A percentile compares a stretch with the other conserved stretches of the same genome.
Conservation (phyloP, 2,329 filamentous ascomycete species). For the Diaporthe amygdali region DNA sequence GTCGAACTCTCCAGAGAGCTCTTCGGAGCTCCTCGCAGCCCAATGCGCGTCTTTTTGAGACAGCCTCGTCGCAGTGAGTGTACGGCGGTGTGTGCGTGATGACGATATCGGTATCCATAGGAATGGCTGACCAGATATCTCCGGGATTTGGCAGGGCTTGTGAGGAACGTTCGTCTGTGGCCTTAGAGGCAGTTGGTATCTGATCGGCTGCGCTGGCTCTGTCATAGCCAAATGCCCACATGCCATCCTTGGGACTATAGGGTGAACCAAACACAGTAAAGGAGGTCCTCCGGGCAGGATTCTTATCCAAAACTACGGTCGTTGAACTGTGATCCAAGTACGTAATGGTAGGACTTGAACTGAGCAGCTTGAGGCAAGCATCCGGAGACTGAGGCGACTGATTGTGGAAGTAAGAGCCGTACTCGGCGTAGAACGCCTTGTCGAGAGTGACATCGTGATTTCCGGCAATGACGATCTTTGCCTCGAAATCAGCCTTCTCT, state of each 20-base stretch:
- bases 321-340: slow-evolving; percentile 67
- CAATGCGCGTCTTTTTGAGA: slow-evolving; percentile 40
- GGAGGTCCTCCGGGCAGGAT: slow-evolving; percentile 59
- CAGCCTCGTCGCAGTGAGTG: slow-evolving; percentile 60
- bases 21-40: slow-evolving; percentile 67
- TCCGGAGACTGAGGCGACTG: slow-evolving; percentile 56
- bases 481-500: slow-evolving; percentile 69
- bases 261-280: slow-evolving; percentile 77
- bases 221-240: slow-evolving; percentile 73
- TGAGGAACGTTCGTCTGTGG: neutral
- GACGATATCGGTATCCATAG: slow-evolving; percentile 66
- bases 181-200: slow-evolving; percentile 7
- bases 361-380: slow-evolving; percentile 60
- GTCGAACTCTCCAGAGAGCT: slow-evolving; percentile 65
- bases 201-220: neutral
- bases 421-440: slow-evolving; percentile 60
- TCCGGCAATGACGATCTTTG: slow-evolving; percentile 74
- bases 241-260: slow-evolving; percentile 59
- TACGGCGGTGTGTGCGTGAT: slow-evolving; percentile 74
- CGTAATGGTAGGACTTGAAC: slow-evolving; percentile 59
- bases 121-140: slow-evolving; percentile 65
- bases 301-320: slow-evolving; percentile 58
- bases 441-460: slow-evolving; percentile 81
- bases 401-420: slow-evolving; percentile 62
- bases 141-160: slow-evolving; percentile 1